phyloP scores from a whole-genome alignment of 257 asterid species.

The Capsicum pubescens region DNA sequence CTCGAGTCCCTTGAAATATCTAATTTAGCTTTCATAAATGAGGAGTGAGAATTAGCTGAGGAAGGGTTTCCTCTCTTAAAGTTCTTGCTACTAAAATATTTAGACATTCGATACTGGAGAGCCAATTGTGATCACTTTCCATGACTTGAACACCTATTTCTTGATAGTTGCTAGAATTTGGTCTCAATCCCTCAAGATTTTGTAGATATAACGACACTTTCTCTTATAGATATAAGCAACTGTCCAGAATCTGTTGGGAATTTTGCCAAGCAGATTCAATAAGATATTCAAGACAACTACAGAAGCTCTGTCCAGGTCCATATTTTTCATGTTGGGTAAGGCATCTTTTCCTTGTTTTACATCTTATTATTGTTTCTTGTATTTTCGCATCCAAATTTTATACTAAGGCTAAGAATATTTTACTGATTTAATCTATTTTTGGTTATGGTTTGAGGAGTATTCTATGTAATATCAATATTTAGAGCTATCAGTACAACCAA shows the following conservation, averaged over 20 bases:
- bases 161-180: conserved; percentile 17
- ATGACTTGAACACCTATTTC: conserved; percentile 32
- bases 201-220: conserved; percentile 35
- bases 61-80: not conserved
- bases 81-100: not conserved
- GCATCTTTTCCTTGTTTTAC: not conserved
- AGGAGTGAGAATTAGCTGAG: not conserved
- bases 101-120: not conserved
- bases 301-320: not conserved
- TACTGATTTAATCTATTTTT: too few relatives aligned
- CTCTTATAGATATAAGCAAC: conserved; percentile 30
- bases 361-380: not conserved
- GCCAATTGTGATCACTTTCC: conserved; percentile 31
- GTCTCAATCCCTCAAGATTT: conserved; percentile 23
- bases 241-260: conserved; percentile 34
- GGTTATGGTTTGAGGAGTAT: too few relatives aligned
- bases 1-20: too few relatives aligned
- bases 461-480: too few relatives aligned
- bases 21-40: not conserved
- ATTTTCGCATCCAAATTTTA: not conserved
- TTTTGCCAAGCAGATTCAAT: conserved; percentile 40
- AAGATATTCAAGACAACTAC: conserved; percentile 28
- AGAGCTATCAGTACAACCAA: not conserved
- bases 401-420: not conserved
- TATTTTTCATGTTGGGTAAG: not conserved